Base-by-base conservation (phyloP, 2,329 filamentous ascomycete genomes). In the Fusarium papillatum region DNA sequence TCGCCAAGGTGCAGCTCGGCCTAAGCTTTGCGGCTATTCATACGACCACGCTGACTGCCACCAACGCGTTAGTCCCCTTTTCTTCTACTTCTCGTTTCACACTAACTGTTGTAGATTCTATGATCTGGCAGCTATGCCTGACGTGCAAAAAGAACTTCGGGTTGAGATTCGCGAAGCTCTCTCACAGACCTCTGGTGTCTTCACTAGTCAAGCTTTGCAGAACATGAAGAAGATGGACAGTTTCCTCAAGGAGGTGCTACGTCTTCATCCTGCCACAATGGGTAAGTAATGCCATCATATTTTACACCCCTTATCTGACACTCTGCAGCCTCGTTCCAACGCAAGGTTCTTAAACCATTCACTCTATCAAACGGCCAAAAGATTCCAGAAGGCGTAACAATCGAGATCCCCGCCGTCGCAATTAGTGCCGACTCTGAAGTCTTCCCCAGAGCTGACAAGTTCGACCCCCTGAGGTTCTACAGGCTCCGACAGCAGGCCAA, bases 331-430 rank as follows among this genome's bases (percentile, higher is more conserved):
- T 86, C 88, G 4, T 90, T 90, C 80, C 79, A 80, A 29, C 88
- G 89, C 70, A 88, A 87, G 73, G 88, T 89, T 13, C 81, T 88
- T 41, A 85, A 87, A 74, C 83, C 86, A 6, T 85, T 91, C 75
- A 86, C 85, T 3, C 86, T 91, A 2, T 90, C 88, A 55, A 89
- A 89, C 78, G 90, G 90, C 19, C 87, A 90, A 60, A 84, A 85
- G 41, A 83, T 88, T 13, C 86, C 87, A 0, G 81, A 83, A 2
- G 87, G 86, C 34, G 84, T 84, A 8, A 81, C 83, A n/a, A 82
- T 88, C 38, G 84, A 88, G 69, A 80, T 86, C 0, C 83, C 87
- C 0, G 72, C 82, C 16, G 79, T 82, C 22, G 84, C 82, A 34
- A 75, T 86, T 69, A 81, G 80, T 60, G 76, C 76, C 5, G 87